Evolutionary conservation across 495 filamentous ascomycete genomes (phyloP).

Genomic region (Penicillium parvum): DNA sequence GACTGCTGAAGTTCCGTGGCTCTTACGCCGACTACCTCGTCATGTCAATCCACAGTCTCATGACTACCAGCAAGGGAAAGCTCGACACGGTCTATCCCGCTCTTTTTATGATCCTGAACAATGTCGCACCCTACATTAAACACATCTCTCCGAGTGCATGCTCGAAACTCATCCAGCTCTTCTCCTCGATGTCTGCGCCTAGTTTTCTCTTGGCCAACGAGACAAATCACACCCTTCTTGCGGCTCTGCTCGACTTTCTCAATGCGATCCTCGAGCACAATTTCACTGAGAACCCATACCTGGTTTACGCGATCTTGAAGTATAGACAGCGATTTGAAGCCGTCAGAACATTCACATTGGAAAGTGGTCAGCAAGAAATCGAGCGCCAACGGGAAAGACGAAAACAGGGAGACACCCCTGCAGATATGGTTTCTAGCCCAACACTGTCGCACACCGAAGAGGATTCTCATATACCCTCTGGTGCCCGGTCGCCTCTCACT

Average conservation of each 20-base stretch:
- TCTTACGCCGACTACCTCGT: conserved; percentile 93
- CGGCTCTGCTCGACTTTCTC: conserved; percentile 82
- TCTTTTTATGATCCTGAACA: conserved; percentile 87
- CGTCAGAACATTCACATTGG: conserved; percentile 86
- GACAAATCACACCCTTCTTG: conserved; percentile 77
- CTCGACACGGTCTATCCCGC: conserved; percentile 91
- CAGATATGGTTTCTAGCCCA: conserved; percentile 31
- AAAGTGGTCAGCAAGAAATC: conserved; percentile 90
- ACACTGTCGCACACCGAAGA: conserved; percentile 60
- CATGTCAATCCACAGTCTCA: conserved; percentile 87
- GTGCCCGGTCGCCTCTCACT: conserved; percentile 57
- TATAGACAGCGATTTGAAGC: conserved; percentile 83
- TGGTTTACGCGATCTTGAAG: conserved; percentile 76
- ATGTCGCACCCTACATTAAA: conserved; percentile 80
- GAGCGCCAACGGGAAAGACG: conserved; percentile 69
- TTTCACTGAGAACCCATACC: conserved; percentile 79
- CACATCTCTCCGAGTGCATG: conserved; percentile 69
- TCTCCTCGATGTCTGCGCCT: conserved; percentile 90
- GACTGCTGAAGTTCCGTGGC: conserved; percentile 78
- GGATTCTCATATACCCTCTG: conserved; percentile 62
- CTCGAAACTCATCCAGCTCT: conserved; percentile 82
- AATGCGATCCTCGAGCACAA: conserved; percentile 92
- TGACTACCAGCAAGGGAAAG: conserved; percentile 87
- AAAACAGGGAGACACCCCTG: conserved; percentile 57
- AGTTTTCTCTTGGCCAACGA: conserved; percentile 95